Percentiles rank a stretch among this genome's conserved stretches.
phyloP scores from a whole-genome alignment of 352 stramenopile species.

The Pythium oligandrum region DNA sequence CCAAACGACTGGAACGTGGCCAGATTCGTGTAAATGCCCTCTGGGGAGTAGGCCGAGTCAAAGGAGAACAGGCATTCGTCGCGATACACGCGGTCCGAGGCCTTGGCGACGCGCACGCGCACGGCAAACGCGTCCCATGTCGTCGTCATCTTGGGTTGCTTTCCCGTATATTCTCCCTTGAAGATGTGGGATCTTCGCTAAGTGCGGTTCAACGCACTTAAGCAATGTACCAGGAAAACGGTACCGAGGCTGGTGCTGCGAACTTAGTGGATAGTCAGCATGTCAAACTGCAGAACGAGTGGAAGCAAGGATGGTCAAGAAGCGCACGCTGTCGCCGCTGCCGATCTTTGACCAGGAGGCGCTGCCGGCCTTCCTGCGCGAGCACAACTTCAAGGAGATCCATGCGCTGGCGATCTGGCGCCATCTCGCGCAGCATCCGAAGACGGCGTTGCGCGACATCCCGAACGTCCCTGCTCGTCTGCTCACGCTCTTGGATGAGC shows the following conservation, averaged over 20 bases:
- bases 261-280: too few relatives aligned
- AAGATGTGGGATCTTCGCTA: too few relatives aligned
- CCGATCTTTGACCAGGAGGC: constrained; percentile 68
- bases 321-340: constrained; percentile 68
- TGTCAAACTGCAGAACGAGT: too few relatives aligned
- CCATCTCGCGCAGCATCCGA: constrained; percentile 55
- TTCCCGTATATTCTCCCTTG: too few relatives aligned
- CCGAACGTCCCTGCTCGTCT: constrained; percentile 53
- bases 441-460: constrained; percentile 53
- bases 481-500: constrained; percentile 42
- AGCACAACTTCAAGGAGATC: constrained; percentile 69
- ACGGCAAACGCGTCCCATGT: not conserved
- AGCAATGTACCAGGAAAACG: constrained; percentile 6
- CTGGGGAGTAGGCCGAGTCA: constrained; percentile 73
- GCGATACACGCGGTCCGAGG: constrained; percentile 88
- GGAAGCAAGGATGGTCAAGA: constrained; percentile 65
- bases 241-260: constrained; percentile 5
- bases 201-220: constrained; percentile 15
- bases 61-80: constrained; percentile 98
- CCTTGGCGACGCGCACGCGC: constrained; percentile 42
- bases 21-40: constrained; percentile 91
- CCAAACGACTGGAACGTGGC: constrained; percentile 91
- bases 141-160: too few relatives aligned
- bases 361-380: constrained; percentile 55
- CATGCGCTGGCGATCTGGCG: constrained; percentile 77